These are phyloP conservation scores for Verticillium zaregamsianum DNA, from an alignment of 2,329 filamentous ascomycete genomes.

Conservation along the genomic window DNA sequence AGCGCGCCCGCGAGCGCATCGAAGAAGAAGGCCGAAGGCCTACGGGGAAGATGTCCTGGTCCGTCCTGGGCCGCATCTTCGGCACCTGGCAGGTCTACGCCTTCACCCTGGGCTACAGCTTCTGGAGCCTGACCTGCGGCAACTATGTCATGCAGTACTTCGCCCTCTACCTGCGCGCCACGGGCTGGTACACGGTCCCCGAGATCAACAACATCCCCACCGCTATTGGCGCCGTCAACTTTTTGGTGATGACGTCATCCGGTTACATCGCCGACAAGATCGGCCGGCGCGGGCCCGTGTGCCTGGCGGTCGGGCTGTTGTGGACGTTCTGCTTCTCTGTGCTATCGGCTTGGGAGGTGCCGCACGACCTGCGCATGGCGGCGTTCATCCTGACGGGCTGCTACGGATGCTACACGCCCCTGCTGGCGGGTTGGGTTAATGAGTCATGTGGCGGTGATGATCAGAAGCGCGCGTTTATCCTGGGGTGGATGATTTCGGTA, in stretches of 20 bases:
- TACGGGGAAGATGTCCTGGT: constrained; percentile 28
- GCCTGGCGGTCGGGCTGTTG: constrained; percentile 27
- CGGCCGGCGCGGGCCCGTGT: constrained; percentile 29
- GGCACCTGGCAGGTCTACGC: constrained; percentile 38
- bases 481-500: constrained; percentile 33
- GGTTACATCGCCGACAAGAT: constrained; percentile 31
- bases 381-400: constrained; percentile 33
- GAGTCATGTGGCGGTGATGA: constrained; percentile 35
- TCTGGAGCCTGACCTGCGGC: constrained; percentile 33
- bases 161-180: constrained; percentile 32
- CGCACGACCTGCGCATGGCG: constrained; percentile 30
- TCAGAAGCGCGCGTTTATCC: constrained; percentile 35
- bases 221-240: constrained; percentile 35
- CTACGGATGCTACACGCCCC: constrained; percentile 36
- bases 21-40: constrained; percentile 45
- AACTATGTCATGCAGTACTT: constrained; percentile 37
- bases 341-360: constrained; percentile 31
- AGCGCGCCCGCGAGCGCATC: constrained; percentile 64
- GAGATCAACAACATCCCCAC: constrained; percentile 43
- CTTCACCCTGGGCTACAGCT: constrained; percentile 33
- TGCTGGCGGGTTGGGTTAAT: constrained; percentile 36
- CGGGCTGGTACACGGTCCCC: constrained; percentile 26
- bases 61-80: constrained; percentile 32
- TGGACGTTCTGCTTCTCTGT: constrained; percentile 31
- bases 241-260: constrained; percentile 33